phyloP scores from a whole-genome alignment of 2,329 filamentous ascomycete species.

The Penicillium verrucosum region DNA sequence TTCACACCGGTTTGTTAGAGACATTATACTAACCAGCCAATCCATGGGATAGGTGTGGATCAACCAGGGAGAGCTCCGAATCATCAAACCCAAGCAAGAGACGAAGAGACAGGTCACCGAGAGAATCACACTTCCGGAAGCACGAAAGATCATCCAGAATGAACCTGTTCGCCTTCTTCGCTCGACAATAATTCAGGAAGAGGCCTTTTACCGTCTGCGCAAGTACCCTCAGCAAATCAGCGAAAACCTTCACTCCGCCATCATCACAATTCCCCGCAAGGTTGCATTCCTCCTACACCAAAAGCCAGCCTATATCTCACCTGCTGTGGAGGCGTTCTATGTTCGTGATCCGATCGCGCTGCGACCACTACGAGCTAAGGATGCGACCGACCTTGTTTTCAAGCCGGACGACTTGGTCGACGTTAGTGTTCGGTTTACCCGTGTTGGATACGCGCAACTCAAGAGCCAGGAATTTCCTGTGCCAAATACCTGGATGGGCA shows the following conservation, averaged over 20 bases:
- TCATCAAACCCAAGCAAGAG: constrained; percentile 62
- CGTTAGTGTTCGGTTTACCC: constrained; percentile 77
- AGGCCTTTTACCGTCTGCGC: constrained; percentile 83
- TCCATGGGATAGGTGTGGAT: constrained; percentile 67
- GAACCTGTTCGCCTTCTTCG: constrained; percentile 62
- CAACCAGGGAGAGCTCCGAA: constrained; percentile 67
- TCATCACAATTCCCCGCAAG: constrained; percentile 73
- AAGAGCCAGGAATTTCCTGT: constrained; percentile 76
- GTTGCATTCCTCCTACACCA: constrained; percentile 75
- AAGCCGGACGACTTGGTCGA: constrained; percentile 75
- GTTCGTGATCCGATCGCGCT: constrained; percentile 77
- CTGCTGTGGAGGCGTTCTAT: constrained; percentile 89
- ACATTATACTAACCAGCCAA: not conserved
- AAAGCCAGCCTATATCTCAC: constrained; percentile 71
- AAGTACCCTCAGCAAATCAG: constrained; percentile 77
- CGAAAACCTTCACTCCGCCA: constrained; percentile 71
- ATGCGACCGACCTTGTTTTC: constrained; percentile 59
- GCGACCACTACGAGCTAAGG: constrained; percentile 61
- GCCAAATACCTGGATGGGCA: constrained; percentile 55
- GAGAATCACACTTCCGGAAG: constrained; percentile 61
- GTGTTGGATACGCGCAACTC: constrained; percentile 84
- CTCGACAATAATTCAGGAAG: constrained; percentile 72
- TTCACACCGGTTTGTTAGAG: not conserved
- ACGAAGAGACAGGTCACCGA: constrained; percentile 35
- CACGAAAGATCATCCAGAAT: constrained; percentile 58